A percentile compares a stretch with the other conserved stretches of the same genome.
phyloP scores from a whole-genome alignment of 768 basidiomycete species.

The Trametes villosa region DNA sequence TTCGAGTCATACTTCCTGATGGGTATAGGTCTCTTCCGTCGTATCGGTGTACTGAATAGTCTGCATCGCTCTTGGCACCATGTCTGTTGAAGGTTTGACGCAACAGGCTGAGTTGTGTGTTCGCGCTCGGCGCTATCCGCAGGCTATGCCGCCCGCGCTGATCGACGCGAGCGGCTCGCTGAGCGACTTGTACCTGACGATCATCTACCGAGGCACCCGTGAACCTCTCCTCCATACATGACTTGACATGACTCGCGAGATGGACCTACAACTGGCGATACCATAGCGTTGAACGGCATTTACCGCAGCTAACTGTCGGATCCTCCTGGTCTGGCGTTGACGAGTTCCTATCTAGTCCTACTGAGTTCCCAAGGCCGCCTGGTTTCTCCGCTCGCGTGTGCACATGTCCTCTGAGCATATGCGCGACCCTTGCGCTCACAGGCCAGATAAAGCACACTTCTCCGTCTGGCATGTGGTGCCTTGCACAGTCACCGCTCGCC shows the following conservation, averaged over 20 bases:
- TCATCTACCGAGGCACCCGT: background rate
- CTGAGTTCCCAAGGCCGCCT: conserved; percentile 1
- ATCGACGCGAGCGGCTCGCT: conserved; percentile 1
- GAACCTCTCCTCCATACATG: background rate
- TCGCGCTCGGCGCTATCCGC: background rate
- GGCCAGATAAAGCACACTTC: conserved; percentile 1
- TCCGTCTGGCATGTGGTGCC: conserved; percentile 8
- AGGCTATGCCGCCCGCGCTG: background rate
- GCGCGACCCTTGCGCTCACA: background rate
- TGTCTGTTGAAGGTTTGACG: too few species aligned
- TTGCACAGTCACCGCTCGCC: background rate
- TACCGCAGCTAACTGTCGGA: too few species aligned
- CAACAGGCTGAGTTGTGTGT: too few species aligned
- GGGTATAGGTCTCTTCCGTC: background rate
- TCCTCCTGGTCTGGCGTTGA: too few species aligned
- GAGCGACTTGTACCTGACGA: background rate
- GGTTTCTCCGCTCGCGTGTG: conserved; percentile 5
- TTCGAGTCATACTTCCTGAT: background rate
- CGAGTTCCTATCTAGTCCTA: too few species aligned
- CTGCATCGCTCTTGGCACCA: too few species aligned
- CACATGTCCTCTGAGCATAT: conserved; percentile 3
- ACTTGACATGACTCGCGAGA: conserved; percentile 15
- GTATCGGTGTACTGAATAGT: background rate
- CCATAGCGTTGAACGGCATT: too few species aligned
- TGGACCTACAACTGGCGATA: conserved; percentile 10